A percentile compares a stretch with the other conserved stretches of the same genome.
These are phyloP conservation scores for Sphenostylis stenocarpa DNA, from an alignment of 306 rosid species.

Conservation along the genomic window DNA sequence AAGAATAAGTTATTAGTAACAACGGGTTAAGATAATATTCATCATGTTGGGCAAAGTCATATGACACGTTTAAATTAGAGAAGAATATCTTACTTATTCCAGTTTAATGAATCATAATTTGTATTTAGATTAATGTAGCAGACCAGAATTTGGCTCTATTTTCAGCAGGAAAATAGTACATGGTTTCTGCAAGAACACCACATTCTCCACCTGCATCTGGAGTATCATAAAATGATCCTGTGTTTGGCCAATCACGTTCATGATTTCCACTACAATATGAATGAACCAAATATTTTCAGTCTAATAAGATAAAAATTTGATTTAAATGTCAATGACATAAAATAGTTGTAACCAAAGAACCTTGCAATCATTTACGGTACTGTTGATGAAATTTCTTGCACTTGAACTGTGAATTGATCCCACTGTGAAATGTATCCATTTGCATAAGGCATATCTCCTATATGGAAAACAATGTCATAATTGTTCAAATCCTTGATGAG, in stretches of 20 bases:
- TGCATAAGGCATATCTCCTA: constrained; percentile 82
- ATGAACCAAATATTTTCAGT: constrained; percentile 6
- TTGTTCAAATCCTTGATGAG: constrained; percentile 65
- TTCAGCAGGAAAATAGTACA: constrained; percentile 84
- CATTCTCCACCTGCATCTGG: constrained; percentile 94
- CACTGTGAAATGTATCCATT: constrained; percentile 92
- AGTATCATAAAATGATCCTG: constrained; percentile 66
- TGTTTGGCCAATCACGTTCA: constrained; percentile 81
- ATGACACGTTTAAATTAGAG: not conserved
- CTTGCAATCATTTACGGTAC: constrained; percentile 90
- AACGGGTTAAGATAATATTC: not conserved
- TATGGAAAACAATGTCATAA: constrained; percentile 74
- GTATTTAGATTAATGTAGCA: constrained; percentile 1
- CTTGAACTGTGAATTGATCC: constrained; percentile 93
- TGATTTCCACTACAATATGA: constrained; percentile 70
- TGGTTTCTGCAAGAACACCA: constrained; percentile 79
- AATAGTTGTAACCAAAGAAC: constrained; percentile 39
- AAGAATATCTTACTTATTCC: not conserved
- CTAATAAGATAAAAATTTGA: not conserved
- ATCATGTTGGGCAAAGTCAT: not conserved
- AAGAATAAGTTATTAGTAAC: not conserved
- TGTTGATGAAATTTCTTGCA: constrained; percentile 73
- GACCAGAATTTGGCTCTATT: constrained; percentile 91
- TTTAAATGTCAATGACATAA: not conserved
- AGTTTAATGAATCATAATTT: not conserved